These are phyloP conservation scores for Ammopiptanthus mongolicus DNA, from an alignment of 306 rosid species.

Conservation along the genomic window DNA sequence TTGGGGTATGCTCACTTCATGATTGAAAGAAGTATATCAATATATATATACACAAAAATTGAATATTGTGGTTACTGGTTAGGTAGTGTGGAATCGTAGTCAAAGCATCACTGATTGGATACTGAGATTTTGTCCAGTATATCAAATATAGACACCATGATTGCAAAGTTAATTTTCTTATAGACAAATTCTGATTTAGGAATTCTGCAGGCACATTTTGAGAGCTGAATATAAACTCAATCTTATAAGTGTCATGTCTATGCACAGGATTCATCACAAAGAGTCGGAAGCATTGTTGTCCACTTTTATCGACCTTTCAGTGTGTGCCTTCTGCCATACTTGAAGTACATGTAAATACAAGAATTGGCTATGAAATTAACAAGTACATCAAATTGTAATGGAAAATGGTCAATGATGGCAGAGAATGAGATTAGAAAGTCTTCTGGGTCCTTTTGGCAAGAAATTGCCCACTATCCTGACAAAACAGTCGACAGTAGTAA, in stretches of 20 bases:
- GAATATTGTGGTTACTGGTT: too few relatives aligned
- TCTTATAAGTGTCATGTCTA: background rate
- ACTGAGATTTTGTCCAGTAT: too few relatives aligned
- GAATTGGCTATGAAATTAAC: background rate
- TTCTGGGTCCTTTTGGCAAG: background rate
- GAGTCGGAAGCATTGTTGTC: background rate
- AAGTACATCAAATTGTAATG: background rate
- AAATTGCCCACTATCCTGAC: background rate
- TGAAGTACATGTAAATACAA: background rate
- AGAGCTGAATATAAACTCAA: background rate
- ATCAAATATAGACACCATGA: background rate
- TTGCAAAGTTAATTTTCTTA: background rate
- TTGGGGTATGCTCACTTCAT: slow-evolving; percentile 54
- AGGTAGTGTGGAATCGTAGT: too few relatives aligned
- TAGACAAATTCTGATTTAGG: background rate
- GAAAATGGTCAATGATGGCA: background rate
- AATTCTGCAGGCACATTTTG: background rate
- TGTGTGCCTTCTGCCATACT: background rate
- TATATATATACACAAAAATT: too few relatives aligned
- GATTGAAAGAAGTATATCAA: background rate
- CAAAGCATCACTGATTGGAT: too few relatives aligned
- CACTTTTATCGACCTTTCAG: background rate
- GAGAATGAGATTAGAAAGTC: background rate
- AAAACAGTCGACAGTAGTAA: background rate
- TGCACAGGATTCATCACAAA: background rate